These are phyloP conservation scores for Diaporthe helianthi DNA, from an alignment of 2,329 filamentous ascomycete genomes.

Conservation along the genomic window DNA sequence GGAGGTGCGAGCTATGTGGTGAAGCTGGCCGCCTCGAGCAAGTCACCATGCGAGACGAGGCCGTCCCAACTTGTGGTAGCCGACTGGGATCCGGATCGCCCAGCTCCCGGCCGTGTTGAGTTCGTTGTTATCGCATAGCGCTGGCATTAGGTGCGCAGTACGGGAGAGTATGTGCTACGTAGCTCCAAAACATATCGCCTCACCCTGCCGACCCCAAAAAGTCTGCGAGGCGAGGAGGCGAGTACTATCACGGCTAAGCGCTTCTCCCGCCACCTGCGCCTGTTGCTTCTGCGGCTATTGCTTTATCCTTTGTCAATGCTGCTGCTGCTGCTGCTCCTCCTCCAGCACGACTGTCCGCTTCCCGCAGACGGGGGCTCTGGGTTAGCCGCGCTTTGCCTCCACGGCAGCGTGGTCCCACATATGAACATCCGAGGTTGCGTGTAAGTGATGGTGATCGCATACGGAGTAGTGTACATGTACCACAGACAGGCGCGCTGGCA, in stretches of 20 bases:
- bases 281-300: not conserved
- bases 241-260: not conserved
- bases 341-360: not conserved
- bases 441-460: not conserved
- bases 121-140: too few species aligned
- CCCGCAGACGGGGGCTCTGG: not conserved
- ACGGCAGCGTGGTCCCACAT: slow-evolving; percentile 5
- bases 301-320: too few species aligned
- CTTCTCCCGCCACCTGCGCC: not conserved
- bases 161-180: slow-evolving; percentile 25
- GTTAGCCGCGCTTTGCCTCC: slow-evolving; percentile 19
- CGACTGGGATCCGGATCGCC: slow-evolving; percentile 18
- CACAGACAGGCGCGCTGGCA: slow-evolving; percentile 2
- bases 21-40: not conserved
- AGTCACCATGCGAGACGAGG: not conserved
- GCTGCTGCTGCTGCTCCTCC: not conserved
- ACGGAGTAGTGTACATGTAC: too few species aligned
- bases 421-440: not conserved
- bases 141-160: too few species aligned
- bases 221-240: not conserved
- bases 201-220: not conserved
- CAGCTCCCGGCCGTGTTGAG: slow-evolving; percentile 16
- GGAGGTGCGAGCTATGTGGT: not conserved
- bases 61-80: not conserved
- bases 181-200: slow-evolving; percentile 20